Evolutionary conservation across 1,284 basidiomycete species (phyloP).

Genomic region (Fistulinella staudtii): DNA sequence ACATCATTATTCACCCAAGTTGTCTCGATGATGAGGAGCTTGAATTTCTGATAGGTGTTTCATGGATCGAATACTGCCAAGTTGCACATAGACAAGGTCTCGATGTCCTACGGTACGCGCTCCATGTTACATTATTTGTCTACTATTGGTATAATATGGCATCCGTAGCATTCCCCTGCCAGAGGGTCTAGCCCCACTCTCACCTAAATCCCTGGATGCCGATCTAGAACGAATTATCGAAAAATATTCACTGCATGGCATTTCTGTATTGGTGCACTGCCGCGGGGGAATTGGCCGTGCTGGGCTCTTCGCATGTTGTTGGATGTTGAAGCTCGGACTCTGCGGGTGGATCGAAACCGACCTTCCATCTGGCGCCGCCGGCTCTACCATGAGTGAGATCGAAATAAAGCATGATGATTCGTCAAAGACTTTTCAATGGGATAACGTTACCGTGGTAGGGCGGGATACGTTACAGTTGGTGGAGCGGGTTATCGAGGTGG

Average conservation of each 20-base stretch:
- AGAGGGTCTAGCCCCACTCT: conserved; percentile 83
- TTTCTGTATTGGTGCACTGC: conserved; percentile 84
- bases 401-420: conserved; percentile 10
- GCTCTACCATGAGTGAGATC: neutral
- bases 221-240: conserved; percentile 71
- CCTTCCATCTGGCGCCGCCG: neutral
- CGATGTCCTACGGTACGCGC: conserved; percentile 61
- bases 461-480: conserved; percentile 61
- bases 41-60: conserved; percentile 68
- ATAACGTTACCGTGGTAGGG: conserved; percentile 28
- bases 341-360: conserved; percentile 59
- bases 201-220: conserved; percentile 60
- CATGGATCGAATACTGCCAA: conserved; percentile 74
- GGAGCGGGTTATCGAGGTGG: conserved; percentile 68
- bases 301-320: conserved; percentile 88
- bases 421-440: conserved; percentile 13
- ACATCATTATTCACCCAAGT: conserved; percentile 35
- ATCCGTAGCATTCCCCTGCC: conserved; percentile 76
- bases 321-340: conserved; percentile 90
- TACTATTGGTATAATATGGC: conserved; percentile 1
- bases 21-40: conserved; percentile 89
- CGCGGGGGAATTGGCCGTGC: conserved; percentile 94
- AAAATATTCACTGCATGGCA: conserved; percentile 73
- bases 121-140: neutral
- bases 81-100: conserved; percentile 65